These are phyloP conservation scores for Botrytis fragariae DNA, from an alignment of 2,329 filamentous ascomycete species.

Conservation along the genomic window DNA sequence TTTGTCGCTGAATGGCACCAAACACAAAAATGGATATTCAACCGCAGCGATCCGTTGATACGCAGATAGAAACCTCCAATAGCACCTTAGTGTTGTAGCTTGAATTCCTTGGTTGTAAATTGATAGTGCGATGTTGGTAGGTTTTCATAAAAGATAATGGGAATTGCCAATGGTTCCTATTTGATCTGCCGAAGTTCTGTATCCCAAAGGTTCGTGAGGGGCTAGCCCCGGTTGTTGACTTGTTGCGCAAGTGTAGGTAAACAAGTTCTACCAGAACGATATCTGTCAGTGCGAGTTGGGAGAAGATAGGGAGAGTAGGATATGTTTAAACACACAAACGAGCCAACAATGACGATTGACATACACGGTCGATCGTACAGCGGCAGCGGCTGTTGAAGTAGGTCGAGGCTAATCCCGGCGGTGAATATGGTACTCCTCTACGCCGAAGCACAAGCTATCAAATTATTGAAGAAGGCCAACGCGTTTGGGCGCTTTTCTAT, in stretches of 20 bases:
- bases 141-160: neutral
- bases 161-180: slow-evolving; percentile 10
- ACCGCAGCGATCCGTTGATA: slow-evolving; percentile 1
- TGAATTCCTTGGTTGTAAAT: neutral
- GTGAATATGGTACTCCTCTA: slow-evolving; percentile 19
- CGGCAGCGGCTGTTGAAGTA: slow-evolving; percentile 18
- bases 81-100: neutral
- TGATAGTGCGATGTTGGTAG: slow-evolving; percentile 12
- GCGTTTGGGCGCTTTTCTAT: slow-evolving; percentile 18
- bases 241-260: slow-evolving; percentile 13
- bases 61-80: neutral
- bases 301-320: neutral
- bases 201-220: slow-evolving; percentile 17
- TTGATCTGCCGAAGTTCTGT: slow-evolving; percentile 5
- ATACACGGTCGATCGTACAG: slow-evolving; percentile 12
- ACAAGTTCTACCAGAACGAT: slow-evolving; percentile 11
- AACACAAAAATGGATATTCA: slow-evolving; percentile 8
- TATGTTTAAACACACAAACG: slow-evolving; percentile 5
- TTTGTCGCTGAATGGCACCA: slow-evolving; percentile 8
- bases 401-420: slow-evolving; percentile 19
- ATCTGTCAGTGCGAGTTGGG: slow-evolving; percentile 6
- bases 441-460: slow-evolving; percentile 15
- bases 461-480: slow-evolving; percentile 11
- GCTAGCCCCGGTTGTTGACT: slow-evolving; percentile 3
- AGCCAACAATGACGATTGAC: neutral